These are phyloP conservation scores for Yueomyces sinensis DNA, from an alignment of 805 yeast species.

Conservation along the genomic window DNA sequence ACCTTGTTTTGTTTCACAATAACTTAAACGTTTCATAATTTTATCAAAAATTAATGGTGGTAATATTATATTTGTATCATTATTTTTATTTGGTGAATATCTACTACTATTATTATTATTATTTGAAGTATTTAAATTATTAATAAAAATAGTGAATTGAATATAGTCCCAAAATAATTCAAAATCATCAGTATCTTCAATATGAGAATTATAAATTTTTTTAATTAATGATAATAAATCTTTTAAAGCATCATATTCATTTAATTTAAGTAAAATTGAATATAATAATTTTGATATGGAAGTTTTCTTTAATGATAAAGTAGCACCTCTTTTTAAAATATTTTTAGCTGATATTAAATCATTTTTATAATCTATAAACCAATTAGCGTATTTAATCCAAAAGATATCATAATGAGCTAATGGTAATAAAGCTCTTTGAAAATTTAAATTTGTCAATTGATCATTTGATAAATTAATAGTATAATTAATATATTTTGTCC, in stretches of 20 bases:
- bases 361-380: slow-evolving; percentile 13
- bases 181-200: slow-evolving; percentile 15
- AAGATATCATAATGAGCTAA: slow-evolving; percentile 19
- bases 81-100: slow-evolving; percentile 3
- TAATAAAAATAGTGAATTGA: slow-evolving; percentile 13
- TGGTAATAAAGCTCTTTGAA: slow-evolving; percentile 21
- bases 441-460: slow-evolving; percentile 14
- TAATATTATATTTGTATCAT: slow-evolving; percentile 1
- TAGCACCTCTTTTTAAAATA: slow-evolving; percentile 11
- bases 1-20: slow-evolving; percentile 6
- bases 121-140: slow-evolving; percentile 2
- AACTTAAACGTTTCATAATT: slow-evolving; percentile 11
- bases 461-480: slow-evolving; percentile 12
- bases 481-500: slow-evolving; percentile 20
- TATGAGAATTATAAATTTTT: slow-evolving; percentile 5
- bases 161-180: slow-evolving; percentile 21
- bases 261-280: slow-evolving; percentile 8
- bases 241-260: slow-evolving; percentile 10
- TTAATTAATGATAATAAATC: slow-evolving; percentile 6
- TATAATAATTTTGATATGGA: slow-evolving; percentile 13
- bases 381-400: slow-evolving; percentile 22
- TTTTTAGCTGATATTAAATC: slow-evolving; percentile 15
- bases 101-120: slow-evolving; percentile 5
- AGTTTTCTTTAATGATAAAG: slow-evolving; percentile 12
- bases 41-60: slow-evolving; percentile 6